Conservation (phyloP, 2,329 filamentous ascomycete species). For the Trematosphaeria pertusa region DNA sequence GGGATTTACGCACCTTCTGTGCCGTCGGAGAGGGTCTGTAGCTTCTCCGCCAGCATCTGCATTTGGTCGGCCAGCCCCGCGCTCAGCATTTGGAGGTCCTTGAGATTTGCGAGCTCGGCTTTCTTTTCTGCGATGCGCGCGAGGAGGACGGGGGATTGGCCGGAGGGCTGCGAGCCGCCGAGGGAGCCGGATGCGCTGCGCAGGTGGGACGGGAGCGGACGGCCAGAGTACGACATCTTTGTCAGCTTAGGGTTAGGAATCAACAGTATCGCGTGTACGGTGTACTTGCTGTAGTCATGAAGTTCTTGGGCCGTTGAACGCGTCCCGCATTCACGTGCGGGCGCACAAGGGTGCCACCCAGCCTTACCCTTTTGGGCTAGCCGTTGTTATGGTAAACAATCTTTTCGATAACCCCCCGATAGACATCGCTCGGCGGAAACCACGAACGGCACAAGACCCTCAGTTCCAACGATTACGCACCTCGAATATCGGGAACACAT, state of each 20-base stretch:
- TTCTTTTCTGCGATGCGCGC: slow-evolving; percentile 86
- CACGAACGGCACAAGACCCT: slow-evolving; percentile 31
- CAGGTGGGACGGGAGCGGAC: slow-evolving; percentile 68
- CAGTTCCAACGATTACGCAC: slow-evolving; percentile 16
- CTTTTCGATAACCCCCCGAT: slow-evolving; percentile 28
- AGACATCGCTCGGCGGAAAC: slow-evolving; percentile 35
- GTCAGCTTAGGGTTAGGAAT: too few species aligned
- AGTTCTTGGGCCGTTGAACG: too few species aligned
- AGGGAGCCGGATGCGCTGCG: slow-evolving; percentile 61
- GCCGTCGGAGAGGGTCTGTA: slow-evolving; percentile 78
- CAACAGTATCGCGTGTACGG: too few species aligned
- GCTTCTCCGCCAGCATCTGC: slow-evolving; percentile 79
- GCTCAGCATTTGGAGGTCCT: slow-evolving; percentile 78
- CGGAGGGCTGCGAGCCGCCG: slow-evolving; percentile 49
- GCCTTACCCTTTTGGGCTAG: not conserved
- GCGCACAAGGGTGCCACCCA: slow-evolving; percentile 7
- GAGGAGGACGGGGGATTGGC: slow-evolving; percentile 73
- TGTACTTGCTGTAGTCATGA: too few species aligned
- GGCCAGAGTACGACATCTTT: slow-evolving; percentile 50
- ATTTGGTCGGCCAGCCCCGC: slow-evolving; percentile 81
- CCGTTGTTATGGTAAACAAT: slow-evolving; percentile 46
- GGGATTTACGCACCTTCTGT: slow-evolving; percentile 72
- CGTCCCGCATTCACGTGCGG: slow-evolving; percentile 37
- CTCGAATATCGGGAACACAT: slow-evolving; percentile 20
- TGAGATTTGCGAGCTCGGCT: slow-evolving; percentile 79